Evolutionary conservation across 2,329 filamentous ascomycete genomes (phyloP), one percentile per base, ranked within the genome.

Genomic region (Microcera coccophila): DNA sequence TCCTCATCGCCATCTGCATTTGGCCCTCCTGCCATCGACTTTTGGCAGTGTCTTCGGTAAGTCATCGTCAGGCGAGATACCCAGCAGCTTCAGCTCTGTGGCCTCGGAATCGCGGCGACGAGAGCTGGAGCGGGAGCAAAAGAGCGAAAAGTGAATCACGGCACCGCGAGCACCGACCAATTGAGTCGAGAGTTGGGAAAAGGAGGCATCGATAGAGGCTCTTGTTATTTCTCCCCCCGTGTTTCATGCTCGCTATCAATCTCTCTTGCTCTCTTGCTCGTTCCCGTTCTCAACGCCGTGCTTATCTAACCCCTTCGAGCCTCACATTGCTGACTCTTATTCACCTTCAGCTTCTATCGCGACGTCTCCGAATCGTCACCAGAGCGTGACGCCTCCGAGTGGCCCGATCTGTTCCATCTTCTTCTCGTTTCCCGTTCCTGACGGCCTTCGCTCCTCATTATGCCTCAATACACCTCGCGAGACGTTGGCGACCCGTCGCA

Each of bases 401-500:
- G 41, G 48, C 38, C 54, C 46, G 36, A 39, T 17, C 49, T 26
- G n/a, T 16, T 39, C 20, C 33, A 21, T 40, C 44, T 34, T 38
- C 45, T 37, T 42, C 36, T 21, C 38, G 36, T 40, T n/a, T n/a
- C n/a, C n/a, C 39, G 17, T 40, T 41, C 26, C 32, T 46, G 24
- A 45, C 51, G 35, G 51, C 53, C 21, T 47, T 48, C 44, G 41
- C 52, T 52, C 47, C 46, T 49, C 65, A 76, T 65, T 51, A 82
- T 83, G 79, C 78, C 81, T 68, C 74, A 79, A 54, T 84, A 83
- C 70, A 82, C 79, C 45, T 82, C 80, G 37, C 77, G 81, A 59
- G 81, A 84, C 62, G 78, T 80, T 49, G 79, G 78, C 68, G 81
- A 84, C 64, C 78, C 79, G 65, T 79, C 78, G 60, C 79, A 84